phyloP scores from a whole-genome alignment of 2,329 filamentous ascomycete genomes.

The Sarocladium oryzae region DNA sequence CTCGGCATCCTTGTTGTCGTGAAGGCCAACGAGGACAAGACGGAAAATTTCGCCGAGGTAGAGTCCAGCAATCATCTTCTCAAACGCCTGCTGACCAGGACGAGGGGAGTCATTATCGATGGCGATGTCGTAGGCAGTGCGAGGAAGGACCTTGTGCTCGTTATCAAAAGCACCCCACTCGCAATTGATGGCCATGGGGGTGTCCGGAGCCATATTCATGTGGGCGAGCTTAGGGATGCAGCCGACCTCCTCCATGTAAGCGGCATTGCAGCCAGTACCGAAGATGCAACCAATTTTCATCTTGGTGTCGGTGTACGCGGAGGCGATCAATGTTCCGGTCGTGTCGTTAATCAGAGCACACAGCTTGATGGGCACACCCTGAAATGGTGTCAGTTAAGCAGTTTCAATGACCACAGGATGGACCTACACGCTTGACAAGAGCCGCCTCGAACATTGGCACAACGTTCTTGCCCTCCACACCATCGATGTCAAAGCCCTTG shows the following conservation, averaged over 20 bases:
- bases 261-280: conserved; percentile 94
- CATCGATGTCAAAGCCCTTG: conserved; percentile 91
- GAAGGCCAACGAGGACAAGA: conserved; percentile 74
- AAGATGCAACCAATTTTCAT: conserved; percentile 98
- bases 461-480: conserved; percentile 85
- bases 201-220: conserved; percentile 77
- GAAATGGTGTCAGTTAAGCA: conserved; percentile 15
- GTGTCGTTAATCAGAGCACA: conserved; percentile 96
- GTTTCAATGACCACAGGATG: too few species aligned
- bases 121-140: conserved; percentile 76
- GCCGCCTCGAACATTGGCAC: conserved; percentile 82
- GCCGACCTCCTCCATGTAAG: conserved; percentile 92
- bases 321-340: conserved; percentile 92
- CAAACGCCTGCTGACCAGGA: conserved; percentile 89
- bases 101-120: conserved; percentile 90
- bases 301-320: conserved; percentile 86
- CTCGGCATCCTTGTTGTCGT: conserved; percentile 66
- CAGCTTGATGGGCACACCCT: conserved; percentile 87
- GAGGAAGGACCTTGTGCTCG: conserved; percentile 79
- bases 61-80: conserved; percentile 95
- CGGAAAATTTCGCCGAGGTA: conserved; percentile 95
- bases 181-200: conserved; percentile 93
- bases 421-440: conserved; percentile 49
- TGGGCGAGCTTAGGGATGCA: conserved; percentile 90
- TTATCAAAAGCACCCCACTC: conserved; percentile 98